phyloP scores from a whole-genome alignment of 1,284 basidiomycete genomes.

The Microbotryomycetes sp. region DNA sequence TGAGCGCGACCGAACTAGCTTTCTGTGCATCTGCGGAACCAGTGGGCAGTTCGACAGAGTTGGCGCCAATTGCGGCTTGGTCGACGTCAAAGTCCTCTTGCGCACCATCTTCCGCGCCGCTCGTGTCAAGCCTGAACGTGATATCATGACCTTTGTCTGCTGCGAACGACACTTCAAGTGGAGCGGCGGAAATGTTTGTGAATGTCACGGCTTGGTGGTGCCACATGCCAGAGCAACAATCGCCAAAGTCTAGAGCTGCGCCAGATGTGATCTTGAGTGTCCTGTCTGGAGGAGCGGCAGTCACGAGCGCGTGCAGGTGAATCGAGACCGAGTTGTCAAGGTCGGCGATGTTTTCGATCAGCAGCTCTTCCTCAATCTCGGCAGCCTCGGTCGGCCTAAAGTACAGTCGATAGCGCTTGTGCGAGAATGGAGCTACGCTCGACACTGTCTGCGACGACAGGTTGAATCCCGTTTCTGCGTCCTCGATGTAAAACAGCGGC shows the following conservation, averaged over 20 bases:
- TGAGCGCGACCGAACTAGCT: neutral
- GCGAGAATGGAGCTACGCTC: slow-evolving; percentile 1
- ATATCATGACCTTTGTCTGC: slow-evolving; percentile 44
- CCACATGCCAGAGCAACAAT: slow-evolving; percentile 46
- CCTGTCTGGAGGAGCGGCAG: slow-evolving; percentile 39
- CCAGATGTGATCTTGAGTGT: slow-evolving; percentile 45
- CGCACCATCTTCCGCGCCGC: slow-evolving; percentile 41
- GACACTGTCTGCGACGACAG: neutral
- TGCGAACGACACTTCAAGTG: slow-evolving; percentile 45
- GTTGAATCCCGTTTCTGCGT: neutral
- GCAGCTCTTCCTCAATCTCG: slow-evolving; percentile 41
- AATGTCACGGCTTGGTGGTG: slow-evolving; percentile 44
- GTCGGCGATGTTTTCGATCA: slow-evolving; percentile 40
- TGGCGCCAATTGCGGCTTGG: slow-evolving; percentile 25
- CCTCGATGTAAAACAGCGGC: neutral
- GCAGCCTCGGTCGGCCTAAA: slow-evolving; percentile 17
- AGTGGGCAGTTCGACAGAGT: slow-evolving; percentile 3
- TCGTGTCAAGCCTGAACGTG: slow-evolving; percentile 44
- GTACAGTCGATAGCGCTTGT: neutral
- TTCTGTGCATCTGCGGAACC: neutral
- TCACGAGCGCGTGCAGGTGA: slow-evolving; percentile 37
- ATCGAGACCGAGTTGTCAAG: slow-evolving; percentile 40
- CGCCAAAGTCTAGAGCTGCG: slow-evolving; percentile 45
- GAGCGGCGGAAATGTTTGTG: slow-evolving; percentile 45
- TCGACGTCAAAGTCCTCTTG: slow-evolving; percentile 40